Evolutionary conservation across 2,329 filamentous ascomycete species (phyloP).

Genomic region (Pestalotiopsis sp.): DNA sequence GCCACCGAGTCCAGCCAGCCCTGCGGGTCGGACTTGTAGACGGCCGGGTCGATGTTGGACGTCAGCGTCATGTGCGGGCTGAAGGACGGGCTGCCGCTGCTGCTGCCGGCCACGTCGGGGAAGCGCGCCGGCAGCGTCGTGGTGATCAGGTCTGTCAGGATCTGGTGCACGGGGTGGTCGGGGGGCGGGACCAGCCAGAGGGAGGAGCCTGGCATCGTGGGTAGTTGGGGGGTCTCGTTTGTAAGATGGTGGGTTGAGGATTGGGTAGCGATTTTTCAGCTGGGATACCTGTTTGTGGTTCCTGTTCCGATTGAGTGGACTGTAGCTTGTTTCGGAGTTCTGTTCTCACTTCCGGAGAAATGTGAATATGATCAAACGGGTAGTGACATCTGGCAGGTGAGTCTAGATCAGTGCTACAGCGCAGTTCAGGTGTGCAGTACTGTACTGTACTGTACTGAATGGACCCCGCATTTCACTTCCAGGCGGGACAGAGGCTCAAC

Average conservation of each 20-base stretch:
- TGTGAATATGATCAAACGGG: too few species aligned
- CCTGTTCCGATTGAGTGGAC: not conserved
- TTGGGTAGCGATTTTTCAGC: not conserved
- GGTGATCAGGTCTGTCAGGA: slow-evolving; percentile 9
- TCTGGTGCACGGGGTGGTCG: slow-evolving; percentile 24
- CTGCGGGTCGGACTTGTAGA: slow-evolving; percentile 27
- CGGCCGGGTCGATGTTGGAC: slow-evolving; percentile 24
- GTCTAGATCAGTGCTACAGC: too few species aligned
- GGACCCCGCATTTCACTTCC: too few species aligned
- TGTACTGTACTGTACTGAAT: too few species aligned
- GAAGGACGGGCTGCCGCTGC: slow-evolving; percentile 22
- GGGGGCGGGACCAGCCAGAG: slow-evolving; percentile 34
- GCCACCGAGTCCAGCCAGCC: slow-evolving; percentile 30
- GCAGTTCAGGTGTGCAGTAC: too few species aligned
- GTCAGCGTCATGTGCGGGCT: slow-evolving; percentile 34
- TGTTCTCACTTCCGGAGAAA: too few species aligned
- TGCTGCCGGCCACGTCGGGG: slow-evolving; percentile 20
- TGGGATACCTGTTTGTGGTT: not conserved
- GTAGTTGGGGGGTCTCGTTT: not conserved
- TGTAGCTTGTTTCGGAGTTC: not conserved
- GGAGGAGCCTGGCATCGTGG: slow-evolving; percentile 32
- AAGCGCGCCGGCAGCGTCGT: slow-evolving; percentile 27
- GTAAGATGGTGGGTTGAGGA: not conserved
- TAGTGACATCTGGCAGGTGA: too few species aligned
- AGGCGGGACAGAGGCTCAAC: too few species aligned